Evolutionary conservation across 495 filamentous ascomycete species (phyloP).

Genomic region (Pseudoneurospora amorphoporcata): DNA sequence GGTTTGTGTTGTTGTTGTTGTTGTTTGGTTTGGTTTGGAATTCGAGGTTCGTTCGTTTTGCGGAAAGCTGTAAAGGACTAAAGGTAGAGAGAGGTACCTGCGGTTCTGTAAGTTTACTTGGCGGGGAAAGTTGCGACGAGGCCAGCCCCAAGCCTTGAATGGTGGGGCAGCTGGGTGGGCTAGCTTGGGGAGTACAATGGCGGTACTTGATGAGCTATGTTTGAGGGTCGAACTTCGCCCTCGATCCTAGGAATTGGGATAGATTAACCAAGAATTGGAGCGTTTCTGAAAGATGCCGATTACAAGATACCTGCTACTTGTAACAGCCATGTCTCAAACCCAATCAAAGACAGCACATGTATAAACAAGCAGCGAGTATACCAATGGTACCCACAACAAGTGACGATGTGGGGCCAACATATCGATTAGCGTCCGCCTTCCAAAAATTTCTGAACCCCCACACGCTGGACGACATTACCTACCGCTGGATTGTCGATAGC

Average conservation of each 20-base stretch:
- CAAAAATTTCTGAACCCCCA: neutral
- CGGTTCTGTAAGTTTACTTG: neutral
- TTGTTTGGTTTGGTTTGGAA: neutral
- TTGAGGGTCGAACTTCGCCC: neutral
- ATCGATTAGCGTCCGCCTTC: neutral
- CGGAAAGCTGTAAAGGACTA: neutral
- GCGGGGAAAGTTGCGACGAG: neutral
- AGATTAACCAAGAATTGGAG: neutral
- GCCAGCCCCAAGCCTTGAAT: neutral
- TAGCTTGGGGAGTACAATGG: neutral
- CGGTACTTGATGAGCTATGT: neutral
- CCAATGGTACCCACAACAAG: neutral
- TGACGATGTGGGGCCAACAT: neutral
- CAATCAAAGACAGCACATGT: neutral
- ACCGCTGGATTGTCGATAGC: slow-evolving; percentile 1
- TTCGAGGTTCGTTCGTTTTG: neutral
- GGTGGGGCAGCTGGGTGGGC: neutral
- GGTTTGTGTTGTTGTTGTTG: neutral
- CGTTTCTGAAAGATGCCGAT: neutral
- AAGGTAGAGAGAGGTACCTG: neutral
- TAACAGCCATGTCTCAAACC: neutral
- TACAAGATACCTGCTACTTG: neutral
- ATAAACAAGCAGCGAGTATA: neutral
- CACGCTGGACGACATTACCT: neutral
- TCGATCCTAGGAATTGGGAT: neutral